Base-by-base conservation (phyloP, 192 early-diverging fungal species). In the Entomortierella chlamydospora region DNA sequence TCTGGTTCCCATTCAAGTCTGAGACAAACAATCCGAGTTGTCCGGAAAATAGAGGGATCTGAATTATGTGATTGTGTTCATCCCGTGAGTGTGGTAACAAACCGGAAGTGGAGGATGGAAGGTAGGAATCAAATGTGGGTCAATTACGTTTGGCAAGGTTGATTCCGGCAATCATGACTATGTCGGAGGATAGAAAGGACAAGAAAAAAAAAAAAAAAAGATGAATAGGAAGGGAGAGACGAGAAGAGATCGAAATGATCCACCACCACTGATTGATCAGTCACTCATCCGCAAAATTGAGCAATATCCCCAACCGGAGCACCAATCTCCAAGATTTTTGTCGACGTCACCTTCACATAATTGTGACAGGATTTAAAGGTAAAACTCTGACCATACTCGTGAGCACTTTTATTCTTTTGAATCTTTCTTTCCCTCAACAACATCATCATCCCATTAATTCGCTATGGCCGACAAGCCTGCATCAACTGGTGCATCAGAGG, bases 101-200 rank as follows among this genome's bases (percentile, higher is more conserved):
- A 37, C 34, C 34, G 34, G 34, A 10, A 37, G 34, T 4, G 45
- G 45, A 17, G 45, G 5, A 47, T 47, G 15, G 45, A 12, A 47
- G 45, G 15, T 15, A 12, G 12, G 4, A 12, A 47, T 20, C 4
- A 47, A 47, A 47, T 12, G 20, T 47, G 4, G 5, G 20, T 47
- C 45, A 47, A 60, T 74, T 74, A 74, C 72, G 72, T 74, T 74
- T 74, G 58, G 72, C 72, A 42, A 74, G 57, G 47, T 66, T 67
- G 64, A 67, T 31, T 61, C 63, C 64, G 54, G 72, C 63, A 60
- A 73, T 64, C 72, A 73, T 73, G 55, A 53, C 55, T 54, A 39
- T 57, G 56, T 57, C 33, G 51, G 55, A 53, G 31, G 63, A 58
- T 18, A 33, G 31, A 30, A 20, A 30, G 4, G 55, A 17, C 25